phyloP scores from a whole-genome alignment of 345 rosid genomes.

The Hibiscus mutabilis region DNA sequence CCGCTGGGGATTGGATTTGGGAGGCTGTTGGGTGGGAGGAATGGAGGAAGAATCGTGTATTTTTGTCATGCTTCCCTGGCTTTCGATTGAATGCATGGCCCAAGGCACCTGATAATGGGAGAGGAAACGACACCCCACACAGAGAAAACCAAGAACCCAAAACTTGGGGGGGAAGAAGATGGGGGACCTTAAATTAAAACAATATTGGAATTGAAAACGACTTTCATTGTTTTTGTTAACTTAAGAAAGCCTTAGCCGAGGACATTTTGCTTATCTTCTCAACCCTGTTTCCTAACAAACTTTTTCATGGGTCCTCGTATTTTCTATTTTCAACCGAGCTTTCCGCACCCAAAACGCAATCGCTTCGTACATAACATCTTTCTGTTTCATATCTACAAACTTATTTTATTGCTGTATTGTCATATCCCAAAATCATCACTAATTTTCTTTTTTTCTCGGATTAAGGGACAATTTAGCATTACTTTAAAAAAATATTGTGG shows the following conservation, averaged over 20 bases:
- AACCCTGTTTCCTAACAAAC: conserved; percentile 10
- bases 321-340: conserved; percentile 7
- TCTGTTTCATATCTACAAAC: too few relatives aligned
- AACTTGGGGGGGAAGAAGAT: neutral
- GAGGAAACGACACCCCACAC: neutral
- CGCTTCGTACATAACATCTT: neutral
- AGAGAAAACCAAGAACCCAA: neutral
- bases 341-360: conserved; percentile 17
- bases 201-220: neutral
- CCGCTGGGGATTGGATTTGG: conserved; percentile 32
- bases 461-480: too few relatives aligned
- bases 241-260: too few relatives aligned
- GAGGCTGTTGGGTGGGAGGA: neutral
- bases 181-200: neutral
- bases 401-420: too few relatives aligned
- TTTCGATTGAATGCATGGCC: neutral
- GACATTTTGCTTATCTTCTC: too few relatives aligned
- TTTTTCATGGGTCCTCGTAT: conserved; percentile 7
- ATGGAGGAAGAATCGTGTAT: conserved; percentile 20
- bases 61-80: conserved; percentile 19
- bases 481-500: too few relatives aligned
- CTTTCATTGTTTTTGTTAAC: neutral
- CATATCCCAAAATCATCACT: too few relatives aligned
- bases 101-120: neutral
- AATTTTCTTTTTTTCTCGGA: too few relatives aligned